Evolutionary conservation across 1,284 basidiomycete species (phyloP).

Genomic region (Wallemia hederae): DNA sequence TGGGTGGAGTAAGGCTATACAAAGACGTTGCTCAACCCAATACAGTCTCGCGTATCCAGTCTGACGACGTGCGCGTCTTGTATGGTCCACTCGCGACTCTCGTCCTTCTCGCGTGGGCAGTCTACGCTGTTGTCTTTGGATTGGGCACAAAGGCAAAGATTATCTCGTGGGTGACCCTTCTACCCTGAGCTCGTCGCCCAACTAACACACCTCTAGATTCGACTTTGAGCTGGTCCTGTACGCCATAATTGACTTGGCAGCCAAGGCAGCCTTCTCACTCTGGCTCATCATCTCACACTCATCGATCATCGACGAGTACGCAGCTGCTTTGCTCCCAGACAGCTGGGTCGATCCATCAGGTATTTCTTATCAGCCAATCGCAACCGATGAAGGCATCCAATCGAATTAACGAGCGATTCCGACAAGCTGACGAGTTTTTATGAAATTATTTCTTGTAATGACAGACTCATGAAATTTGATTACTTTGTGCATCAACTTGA

Average conservation of each 20-base stretch:
- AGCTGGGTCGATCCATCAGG: background rate
- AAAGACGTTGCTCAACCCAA: background rate
- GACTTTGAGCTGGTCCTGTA: background rate
- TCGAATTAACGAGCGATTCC: too few relatives aligned
- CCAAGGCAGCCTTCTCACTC: background rate
- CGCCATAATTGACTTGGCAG: background rate
- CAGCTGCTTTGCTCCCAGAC: background rate
- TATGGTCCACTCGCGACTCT: background rate
- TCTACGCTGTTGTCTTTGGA: background rate
- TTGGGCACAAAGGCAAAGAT: background rate
- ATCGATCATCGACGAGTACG: background rate
- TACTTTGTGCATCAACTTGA: too few relatives aligned
- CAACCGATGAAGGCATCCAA: background rate
- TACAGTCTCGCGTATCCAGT: background rate
- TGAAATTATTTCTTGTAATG: too few relatives aligned
- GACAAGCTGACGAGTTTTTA: background rate
- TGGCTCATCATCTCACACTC: background rate
- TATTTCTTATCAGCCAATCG: background rate
- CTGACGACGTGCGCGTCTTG: background rate
- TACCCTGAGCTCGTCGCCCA: background rate
- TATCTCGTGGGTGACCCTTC: background rate
- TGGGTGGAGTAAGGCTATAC: background rate
- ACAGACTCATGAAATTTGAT: too few relatives aligned
- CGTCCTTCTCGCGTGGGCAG: background rate
- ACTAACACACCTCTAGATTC: background rate